Percentiles rank a stretch among this genome's conserved stretches.
Evolutionary conservation across 192 early-diverging fungal genomes (phyloP).

Genomic region (Coemansia sp.): DNA sequence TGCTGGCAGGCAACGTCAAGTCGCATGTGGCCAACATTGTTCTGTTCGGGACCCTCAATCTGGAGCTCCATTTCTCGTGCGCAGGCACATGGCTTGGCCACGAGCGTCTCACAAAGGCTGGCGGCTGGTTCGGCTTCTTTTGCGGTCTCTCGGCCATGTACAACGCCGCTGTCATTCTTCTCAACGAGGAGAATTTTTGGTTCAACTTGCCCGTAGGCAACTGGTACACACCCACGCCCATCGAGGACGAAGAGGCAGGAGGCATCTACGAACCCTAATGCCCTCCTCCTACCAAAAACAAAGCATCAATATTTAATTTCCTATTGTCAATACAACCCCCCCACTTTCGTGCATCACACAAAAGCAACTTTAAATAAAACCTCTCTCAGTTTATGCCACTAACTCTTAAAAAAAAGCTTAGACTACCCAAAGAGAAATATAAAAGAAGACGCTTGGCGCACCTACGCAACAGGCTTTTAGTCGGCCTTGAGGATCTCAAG

Average conservation of each 20-base stretch:
- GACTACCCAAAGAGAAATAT: too few relatives aligned
- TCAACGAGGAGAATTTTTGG: slow-evolving; percentile 55
- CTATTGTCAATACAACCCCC: too few relatives aligned
- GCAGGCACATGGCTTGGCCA: slow-evolving; percentile 33
- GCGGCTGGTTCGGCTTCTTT: slow-evolving; percentile 55
- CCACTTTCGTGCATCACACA: too few relatives aligned
- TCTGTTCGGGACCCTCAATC: slow-evolving; percentile 41
- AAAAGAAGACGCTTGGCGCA: too few relatives aligned
- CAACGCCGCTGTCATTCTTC: slow-evolving; percentile 45
- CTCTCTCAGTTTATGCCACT: too few relatives aligned
- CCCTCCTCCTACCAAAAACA: neutral
- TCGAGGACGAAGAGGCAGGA: slow-evolving; percentile 15
- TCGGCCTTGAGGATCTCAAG: slow-evolving; percentile 56
- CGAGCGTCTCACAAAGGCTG: slow-evolving; percentile 26
- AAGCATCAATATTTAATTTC: too few relatives aligned
- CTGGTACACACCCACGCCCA: slow-evolving; percentile 41
- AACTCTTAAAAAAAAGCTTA: neutral
- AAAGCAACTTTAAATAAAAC: too few relatives aligned
- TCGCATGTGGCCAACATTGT: slow-evolving; percentile 45
- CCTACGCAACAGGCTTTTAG: slow-evolving; percentile 17
- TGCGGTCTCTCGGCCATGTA: slow-evolving; percentile 52
- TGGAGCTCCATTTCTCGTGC: slow-evolving; percentile 36
- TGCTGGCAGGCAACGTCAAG: slow-evolving; percentile 50
- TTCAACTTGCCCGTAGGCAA: slow-evolving; percentile 52
- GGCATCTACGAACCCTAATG: neutral